Base-by-base conservation (phyloP, 139 green algal species). In the Zygnema cylindricum region DNA sequence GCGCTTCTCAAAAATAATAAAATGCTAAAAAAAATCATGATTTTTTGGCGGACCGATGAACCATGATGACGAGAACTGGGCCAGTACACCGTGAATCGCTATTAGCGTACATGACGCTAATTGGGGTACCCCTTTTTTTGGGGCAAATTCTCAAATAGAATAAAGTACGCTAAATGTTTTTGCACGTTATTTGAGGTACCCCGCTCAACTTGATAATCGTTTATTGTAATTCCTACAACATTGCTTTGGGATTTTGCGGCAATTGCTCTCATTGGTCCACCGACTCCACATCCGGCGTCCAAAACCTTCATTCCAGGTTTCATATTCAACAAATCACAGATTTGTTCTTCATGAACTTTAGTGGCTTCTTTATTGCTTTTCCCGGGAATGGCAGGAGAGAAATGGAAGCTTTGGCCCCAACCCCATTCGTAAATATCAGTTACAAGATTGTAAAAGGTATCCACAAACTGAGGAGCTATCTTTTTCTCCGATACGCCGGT, bases 361-460 rank as follows among this genome's bases (percentile, higher is more conserved):
- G 95, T 95, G 11, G 94, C 95, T 90, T 98, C 96, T 3, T 87
- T 84, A 57, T 92, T 2, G 0, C 38, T 76, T 88, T 96, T 96
- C 69, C 94, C 93, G 1, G 95, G 95, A 40, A 99, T 94, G 86
- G 94, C 93, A 55, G 96, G 96, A 0, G 96, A 96, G 92, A 99
- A 99, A 93, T 99, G 97, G 94, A 99, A 99, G 85, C 88, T 96
- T 90, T 98, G 94, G 42, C 97, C 96, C 97, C 97, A 99, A n/a
- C 97, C 97, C 95, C 96, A 99, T 87, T 99, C 97, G 92, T 99
- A 99, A 76, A 99, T 96, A 92, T 99, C 97, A 3, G 97, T 92
- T 25, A 92, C 88, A 2, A 92, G 84, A 41, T 92, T 86, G 88
- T 92, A 92, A 69, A 91, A 92, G 7, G 76, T 93, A 75, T 92